These are phyloP conservation scores for Thuidium tamariscinum DNA, from an alignment of 225 moss, liverwort and hornwort genomes.

Conservation along the genomic window DNA sequence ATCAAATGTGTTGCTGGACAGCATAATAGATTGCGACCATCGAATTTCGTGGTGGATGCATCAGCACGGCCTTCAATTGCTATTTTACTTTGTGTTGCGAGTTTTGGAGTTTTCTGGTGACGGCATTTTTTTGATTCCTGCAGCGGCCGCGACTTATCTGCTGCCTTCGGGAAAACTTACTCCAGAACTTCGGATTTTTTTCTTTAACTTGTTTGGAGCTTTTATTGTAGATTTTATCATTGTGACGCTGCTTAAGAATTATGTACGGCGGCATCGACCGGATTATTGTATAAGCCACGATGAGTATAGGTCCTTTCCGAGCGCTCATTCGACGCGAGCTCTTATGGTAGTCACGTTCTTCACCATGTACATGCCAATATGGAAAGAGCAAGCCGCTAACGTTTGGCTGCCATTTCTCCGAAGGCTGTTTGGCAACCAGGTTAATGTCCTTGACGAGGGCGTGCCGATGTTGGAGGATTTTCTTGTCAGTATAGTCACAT, in stretches of 20 bases:
- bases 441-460: constrained; percentile 18
- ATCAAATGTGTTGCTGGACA: neutral
- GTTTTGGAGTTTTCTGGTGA: constrained; percentile 64
- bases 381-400: constrained; percentile 24
- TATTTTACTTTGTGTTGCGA: constrained; percentile 19
- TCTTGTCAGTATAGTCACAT: constrained; percentile 21
- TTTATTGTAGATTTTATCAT: constrained; percentile 55
- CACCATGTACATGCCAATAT: constrained; percentile 59
- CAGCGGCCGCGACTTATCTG: constrained; percentile 49
- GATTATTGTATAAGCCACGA: constrained; percentile 14
- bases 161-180: constrained; percentile 36
- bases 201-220: constrained; percentile 64
- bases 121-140: constrained; percentile 50
- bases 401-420: constrained; percentile 16
- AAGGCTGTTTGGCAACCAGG: neutral
- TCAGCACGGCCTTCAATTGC: constrained; percentile 21
- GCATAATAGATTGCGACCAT: constrained; percentile 41
- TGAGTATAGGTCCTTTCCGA: constrained; percentile 66
- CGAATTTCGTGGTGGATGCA: constrained; percentile 49
- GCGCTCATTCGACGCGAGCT: constrained; percentile 56
- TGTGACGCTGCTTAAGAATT: constrained; percentile 37
- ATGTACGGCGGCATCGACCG: constrained; percentile 39
- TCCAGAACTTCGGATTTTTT: constrained; percentile 46
- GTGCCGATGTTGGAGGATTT: constrained; percentile 18
- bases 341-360: constrained; percentile 66